Evolutionary conservation across 768 basidiomycete genomes (phyloP).

Genomic region (Leccinum truebloodii): DNA sequence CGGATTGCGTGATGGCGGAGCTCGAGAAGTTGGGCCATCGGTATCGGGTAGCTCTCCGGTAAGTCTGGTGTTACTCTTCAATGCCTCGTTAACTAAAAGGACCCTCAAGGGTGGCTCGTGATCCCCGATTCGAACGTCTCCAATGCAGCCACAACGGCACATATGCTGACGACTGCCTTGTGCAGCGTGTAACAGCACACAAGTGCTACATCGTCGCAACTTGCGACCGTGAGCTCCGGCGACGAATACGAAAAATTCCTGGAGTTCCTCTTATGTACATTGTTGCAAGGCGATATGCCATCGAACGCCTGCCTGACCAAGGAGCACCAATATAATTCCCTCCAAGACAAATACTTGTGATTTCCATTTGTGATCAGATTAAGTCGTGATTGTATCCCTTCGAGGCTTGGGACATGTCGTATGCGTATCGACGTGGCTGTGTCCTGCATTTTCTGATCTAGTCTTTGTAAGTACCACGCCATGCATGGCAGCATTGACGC

Average conservation of each 20-base stretch:
- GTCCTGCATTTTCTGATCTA: neutral
- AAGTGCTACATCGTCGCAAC: conserved; percentile 98
- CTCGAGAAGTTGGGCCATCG: conserved; percentile 96
- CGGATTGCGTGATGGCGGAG: conserved; percentile 98
- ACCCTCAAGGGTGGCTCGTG: conserved; percentile 85
- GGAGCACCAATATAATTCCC: conserved; percentile 63
- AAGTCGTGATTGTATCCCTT: neutral
- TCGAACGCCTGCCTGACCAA: conserved; percentile 93
- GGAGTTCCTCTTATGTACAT: conserved; percentile 99
- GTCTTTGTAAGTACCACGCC: neutral
- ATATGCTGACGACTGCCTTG: conserved; percentile 99
- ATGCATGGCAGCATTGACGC: neutral
- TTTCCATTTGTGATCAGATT: neutral
- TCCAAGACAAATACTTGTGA: neutral
- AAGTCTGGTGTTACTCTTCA: conserved; percentile 28
- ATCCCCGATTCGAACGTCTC: conserved; percentile 94
- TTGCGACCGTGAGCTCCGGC: conserved; percentile 91
- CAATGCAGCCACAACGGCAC: conserved; percentile 91
- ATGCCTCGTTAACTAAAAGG: conserved; percentile 6
- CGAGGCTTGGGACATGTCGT: neutral
- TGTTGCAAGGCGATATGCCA: conserved; percentile 86
- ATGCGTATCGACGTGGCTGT: neutral
- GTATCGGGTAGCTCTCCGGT: conserved; percentile 94
- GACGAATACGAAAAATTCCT: conserved; percentile 89
- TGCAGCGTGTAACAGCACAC: conserved; percentile 92